Percentiles rank a stretch among this genome's conserved stretches.
Conservation (phyloP, 805 yeast species). For the Teunomyces lycoperdinae region DNA sequence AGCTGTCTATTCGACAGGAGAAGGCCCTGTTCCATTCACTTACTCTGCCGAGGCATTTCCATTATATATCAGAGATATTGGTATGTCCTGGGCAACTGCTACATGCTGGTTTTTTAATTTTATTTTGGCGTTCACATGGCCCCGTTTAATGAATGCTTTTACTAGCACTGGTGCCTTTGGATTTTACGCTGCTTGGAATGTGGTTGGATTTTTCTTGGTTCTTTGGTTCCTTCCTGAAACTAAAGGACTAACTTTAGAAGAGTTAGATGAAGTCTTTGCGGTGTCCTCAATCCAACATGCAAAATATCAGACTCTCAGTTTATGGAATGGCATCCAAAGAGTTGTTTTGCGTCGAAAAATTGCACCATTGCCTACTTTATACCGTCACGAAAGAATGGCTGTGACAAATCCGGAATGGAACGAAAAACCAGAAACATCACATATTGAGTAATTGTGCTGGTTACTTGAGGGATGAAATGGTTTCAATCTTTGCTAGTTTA, state of each 20-base stretch:
- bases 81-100: slow-evolving; percentile 77
- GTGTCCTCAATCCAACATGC: slow-evolving; percentile 61
- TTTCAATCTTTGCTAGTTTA: neutral
- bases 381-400: slow-evolving; percentile 56
- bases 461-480: no score
- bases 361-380: slow-evolving; percentile 52
- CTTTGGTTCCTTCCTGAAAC: slow-evolving; percentile 74
- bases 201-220: slow-evolving; percentile 65
- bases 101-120: slow-evolving; percentile 75
- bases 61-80: slow-evolving; percentile 72
- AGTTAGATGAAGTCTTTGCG: slow-evolving; percentile 68
- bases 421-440: slow-evolving; percentile 53
- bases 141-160: slow-evolving; percentile 62
- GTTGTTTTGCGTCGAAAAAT: slow-evolving; percentile 45
- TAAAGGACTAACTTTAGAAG: slow-evolving; percentile 69
- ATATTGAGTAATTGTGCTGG: slow-evolving; percentile 36
- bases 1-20: slow-evolving; percentile 75
- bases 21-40: slow-evolving; percentile 89
- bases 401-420: slow-evolving; percentile 62
- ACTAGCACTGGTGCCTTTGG: slow-evolving; percentile 85
- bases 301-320: slow-evolving; percentile 28
- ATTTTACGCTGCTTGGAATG: slow-evolving; percentile 84
- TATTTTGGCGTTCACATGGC: slow-evolving; percentile 75
- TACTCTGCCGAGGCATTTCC: slow-evolving; percentile 86
- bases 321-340: slow-evolving; percentile 44